phyloP scores from a whole-genome alignment of 2,329 filamentous ascomycete genomes.

The Talaromyces sp. region DNA sequence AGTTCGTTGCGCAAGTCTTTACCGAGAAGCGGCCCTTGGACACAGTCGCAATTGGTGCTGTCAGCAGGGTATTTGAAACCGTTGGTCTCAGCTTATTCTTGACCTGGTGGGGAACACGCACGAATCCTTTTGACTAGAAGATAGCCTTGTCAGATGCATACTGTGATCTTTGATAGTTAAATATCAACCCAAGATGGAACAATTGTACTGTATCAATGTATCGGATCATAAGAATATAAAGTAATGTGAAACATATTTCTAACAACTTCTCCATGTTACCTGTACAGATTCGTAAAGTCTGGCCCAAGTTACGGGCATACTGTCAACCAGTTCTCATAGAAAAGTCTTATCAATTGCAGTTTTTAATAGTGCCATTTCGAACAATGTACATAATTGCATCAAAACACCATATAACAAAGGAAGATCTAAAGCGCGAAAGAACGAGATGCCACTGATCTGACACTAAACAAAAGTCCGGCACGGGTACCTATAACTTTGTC shows the following conservation, averaged over 20 bases:
- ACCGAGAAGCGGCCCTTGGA: slow-evolving; percentile 90
- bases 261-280: neutral
- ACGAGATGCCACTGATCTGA: neutral
- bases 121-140: slow-evolving; percentile 78
- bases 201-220: neutral
- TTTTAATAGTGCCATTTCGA: neutral
- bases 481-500: slow-evolving; percentile 32
- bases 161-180: neutral
- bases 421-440: slow-evolving; percentile 1
- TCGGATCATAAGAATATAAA: neutral
- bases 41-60: slow-evolving; percentile 76
- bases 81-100: slow-evolving; percentile 87
- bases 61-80: slow-evolving; percentile 86
- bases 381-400: neutral
- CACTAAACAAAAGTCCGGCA: slow-evolving; percentile 41
- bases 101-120: slow-evolving; percentile 96
- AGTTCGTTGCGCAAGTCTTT: slow-evolving; percentile 84
- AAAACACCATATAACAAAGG: neutral
- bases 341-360: neutral
- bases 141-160: neutral
- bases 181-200: neutral
- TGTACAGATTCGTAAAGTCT: neutral
- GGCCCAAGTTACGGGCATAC: neutral
- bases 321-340: neutral
- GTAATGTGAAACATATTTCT: neutral